Percentiles rank a stretch among this genome's conserved stretches.
These are phyloP conservation scores for Chalciporus sp. DNA, from an alignment of 1,284 basidiomycete genomes.

Conservation along the genomic window DNA sequence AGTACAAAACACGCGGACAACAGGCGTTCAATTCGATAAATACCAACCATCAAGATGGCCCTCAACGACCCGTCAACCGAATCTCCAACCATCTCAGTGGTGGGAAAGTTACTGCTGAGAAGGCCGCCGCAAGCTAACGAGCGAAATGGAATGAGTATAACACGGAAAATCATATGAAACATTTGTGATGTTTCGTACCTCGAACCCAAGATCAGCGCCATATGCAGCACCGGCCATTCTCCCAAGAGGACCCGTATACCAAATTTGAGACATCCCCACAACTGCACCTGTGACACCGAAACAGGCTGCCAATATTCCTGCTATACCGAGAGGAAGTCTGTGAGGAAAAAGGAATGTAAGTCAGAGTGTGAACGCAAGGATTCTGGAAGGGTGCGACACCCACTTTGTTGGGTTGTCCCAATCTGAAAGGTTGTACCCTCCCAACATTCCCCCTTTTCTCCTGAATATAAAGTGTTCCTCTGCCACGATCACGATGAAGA, in stretches of 20 bases:
- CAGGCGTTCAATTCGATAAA: too few relatives aligned
- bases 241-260: slow-evolving; percentile 57
- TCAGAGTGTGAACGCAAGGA: neutral
- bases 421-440: slow-evolving; percentile 57
- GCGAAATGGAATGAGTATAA: neutral
- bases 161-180: neutral
- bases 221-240: slow-evolving; percentile 41
- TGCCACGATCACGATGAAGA: slow-evolving; percentile 59
- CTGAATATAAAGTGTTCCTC: slow-evolving; percentile 65
- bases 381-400: slow-evolving; percentile 7
- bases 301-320: slow-evolving; percentile 52
- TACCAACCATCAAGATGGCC: too few relatives aligned
- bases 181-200: slow-evolving; percentile 35
- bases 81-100: slow-evolving; percentile 50
- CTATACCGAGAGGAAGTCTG: slow-evolving; percentile 56
- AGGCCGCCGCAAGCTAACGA: slow-evolving; percentile 44
- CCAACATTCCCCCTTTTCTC: slow-evolving; percentile 41
- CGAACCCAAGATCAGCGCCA: slow-evolving; percentile 62
- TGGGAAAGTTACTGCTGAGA: slow-evolving; percentile 44
- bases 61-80: slow-evolving; percentile 41
- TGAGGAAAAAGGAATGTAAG: too few relatives aligned
- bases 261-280: slow-evolving; percentile 50
- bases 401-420: slow-evolving; percentile 52
- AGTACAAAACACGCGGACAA: too few relatives aligned
- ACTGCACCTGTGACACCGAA: slow-evolving; percentile 52